Evolutionary conservation across 2,329 filamentous ascomycete species (phyloP).

Genomic region (Akanthomyces lecanii): DNA sequence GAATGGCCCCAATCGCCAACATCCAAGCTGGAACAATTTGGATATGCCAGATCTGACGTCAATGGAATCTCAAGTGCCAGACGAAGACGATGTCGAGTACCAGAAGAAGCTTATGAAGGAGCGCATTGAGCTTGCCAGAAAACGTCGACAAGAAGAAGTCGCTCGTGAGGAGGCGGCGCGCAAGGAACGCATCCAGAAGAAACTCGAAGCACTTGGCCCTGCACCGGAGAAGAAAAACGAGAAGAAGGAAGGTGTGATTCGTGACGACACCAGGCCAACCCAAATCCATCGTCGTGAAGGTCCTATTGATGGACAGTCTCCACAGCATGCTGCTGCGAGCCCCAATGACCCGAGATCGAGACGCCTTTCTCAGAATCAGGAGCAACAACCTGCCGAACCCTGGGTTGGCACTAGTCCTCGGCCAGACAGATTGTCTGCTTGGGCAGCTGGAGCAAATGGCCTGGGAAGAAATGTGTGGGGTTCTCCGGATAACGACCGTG

Average conservation of each 20-base stretch:
- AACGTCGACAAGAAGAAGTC: constrained; percentile 64
- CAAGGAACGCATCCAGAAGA: constrained; percentile 66
- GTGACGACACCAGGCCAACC: constrained; percentile 36
- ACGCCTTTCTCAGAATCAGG: constrained; percentile 31
- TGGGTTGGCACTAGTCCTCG: constrained; percentile 39
- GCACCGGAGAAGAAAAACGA: constrained; percentile 56
- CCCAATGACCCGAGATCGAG: constrained; percentile 23
- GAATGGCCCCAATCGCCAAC: constrained; percentile 27
- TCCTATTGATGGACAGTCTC: constrained; percentile 19
- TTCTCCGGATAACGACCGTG: constrained; percentile 64
- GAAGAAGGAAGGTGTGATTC: constrained; percentile 46
- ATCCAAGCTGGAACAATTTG: constrained; percentile 28
- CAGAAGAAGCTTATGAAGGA: constrained; percentile 72
- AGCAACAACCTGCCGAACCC: constrained; percentile 30
- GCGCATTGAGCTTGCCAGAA: constrained; percentile 63
- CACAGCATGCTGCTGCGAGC: constrained; percentile 20
- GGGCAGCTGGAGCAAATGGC: constrained; percentile 43
- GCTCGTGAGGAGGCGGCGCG: constrained; percentile 68
- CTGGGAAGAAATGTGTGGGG: constrained; percentile 66
- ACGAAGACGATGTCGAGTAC: constrained; percentile 50
- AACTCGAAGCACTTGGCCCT: constrained; percentile 66
- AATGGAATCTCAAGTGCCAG: constrained; percentile 26
- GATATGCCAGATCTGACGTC: constrained; percentile 18
- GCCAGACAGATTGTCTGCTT: constrained; percentile 47
- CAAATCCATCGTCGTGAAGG: constrained; percentile 33